Conservation (phyloP, 2,329 filamentous ascomycete species). For the Trichoderma sp. region DNA sequence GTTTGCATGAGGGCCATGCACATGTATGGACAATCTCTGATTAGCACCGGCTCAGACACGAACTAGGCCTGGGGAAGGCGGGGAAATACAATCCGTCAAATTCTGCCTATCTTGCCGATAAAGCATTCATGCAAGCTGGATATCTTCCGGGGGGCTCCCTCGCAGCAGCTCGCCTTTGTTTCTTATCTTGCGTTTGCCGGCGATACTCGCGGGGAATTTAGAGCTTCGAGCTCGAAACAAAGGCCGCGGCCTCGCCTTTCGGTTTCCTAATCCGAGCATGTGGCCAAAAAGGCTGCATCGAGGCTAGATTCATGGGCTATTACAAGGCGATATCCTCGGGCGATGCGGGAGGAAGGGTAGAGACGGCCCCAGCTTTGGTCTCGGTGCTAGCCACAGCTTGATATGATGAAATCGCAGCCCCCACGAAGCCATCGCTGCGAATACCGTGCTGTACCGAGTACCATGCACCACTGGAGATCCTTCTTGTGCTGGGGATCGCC, state of each 20-base stretch:
- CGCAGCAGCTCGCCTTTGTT: background rate
- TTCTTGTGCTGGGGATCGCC: background rate
- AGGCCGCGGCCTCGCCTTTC: background rate
- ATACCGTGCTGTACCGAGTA: background rate
- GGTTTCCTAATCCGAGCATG: background rate
- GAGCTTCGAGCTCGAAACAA: background rate
- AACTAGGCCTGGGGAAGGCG: slow-evolving; percentile 11
- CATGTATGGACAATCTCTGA: slow-evolving; percentile 9
- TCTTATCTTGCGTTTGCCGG: slow-evolving; percentile 10
- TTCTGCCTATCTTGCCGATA: slow-evolving; percentile 18
- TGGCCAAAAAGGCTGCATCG: background rate
- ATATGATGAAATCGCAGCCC: background rate
- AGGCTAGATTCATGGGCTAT: background rate
- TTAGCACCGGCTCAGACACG: background rate
- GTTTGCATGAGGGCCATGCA: background rate
- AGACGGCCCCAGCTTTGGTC: background rate
- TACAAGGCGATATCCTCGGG: background rate
- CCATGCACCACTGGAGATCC: slow-evolving; percentile 9
- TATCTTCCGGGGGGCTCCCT: background rate
- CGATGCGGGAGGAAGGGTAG: background rate
- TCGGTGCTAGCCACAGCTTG: background rate
- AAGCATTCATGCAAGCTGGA: background rate
- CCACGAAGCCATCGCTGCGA: background rate
- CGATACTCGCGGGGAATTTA: slow-evolving; percentile 6
- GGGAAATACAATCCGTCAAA: slow-evolving; percentile 12